Base-by-base conservation (phyloP, 495 filamentous ascomycete species). In the Collariella sp. region DNA sequence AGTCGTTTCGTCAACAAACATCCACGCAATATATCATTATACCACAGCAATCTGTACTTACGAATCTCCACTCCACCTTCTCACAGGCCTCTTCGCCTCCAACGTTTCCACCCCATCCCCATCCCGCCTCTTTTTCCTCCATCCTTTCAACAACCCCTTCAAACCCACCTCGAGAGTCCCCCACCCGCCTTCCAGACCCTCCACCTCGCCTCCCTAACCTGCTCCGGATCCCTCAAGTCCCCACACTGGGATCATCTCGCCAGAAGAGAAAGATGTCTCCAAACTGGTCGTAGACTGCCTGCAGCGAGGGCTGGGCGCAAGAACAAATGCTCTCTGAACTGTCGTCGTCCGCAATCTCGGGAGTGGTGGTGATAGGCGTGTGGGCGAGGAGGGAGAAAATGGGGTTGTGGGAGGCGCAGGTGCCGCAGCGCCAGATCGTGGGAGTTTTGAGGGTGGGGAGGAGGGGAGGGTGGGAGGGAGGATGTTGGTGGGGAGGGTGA, bases 241-340 rank as follows among this genome's bases (percentile, higher is more conserved):
- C 42, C 20, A 69, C 64, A 24, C 53, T 44, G 18, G 64, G 60
- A 45, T 69, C 66, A 38, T 63, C 57, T 5, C 66, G 57, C 60
- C 62, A 67, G 40, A 58, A 69, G 18, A 69, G 52, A 7, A 60
- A 67, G 33, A 69, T 64, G 24, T 45, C 39, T 33, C 66, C 66
- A 23, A 62, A 62, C 54, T 69, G 64, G 51, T 69, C 66, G 51
- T 69, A 69, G n/a, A 69, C 54, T 23, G 64, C 66, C 49, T 63
- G 58, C 22, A 69, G 59, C 2, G 52, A 43, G 6, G 66, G 66
- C 12, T 19, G 42, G 1, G 46, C 57, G 56, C 66, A 68, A 0
- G 19, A 29, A 47, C 59, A 64, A 20, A 6, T 42, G n/a, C n/a
- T n/a, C n/a, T 18, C 3, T 23, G 40, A 5, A 23, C 18, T 18